Evolutionary conservation across 2,329 filamentous ascomycete species (phyloP), one percentile per base, ranked within the genome.

Genomic region (Ceratocystis colombiana): DNA sequence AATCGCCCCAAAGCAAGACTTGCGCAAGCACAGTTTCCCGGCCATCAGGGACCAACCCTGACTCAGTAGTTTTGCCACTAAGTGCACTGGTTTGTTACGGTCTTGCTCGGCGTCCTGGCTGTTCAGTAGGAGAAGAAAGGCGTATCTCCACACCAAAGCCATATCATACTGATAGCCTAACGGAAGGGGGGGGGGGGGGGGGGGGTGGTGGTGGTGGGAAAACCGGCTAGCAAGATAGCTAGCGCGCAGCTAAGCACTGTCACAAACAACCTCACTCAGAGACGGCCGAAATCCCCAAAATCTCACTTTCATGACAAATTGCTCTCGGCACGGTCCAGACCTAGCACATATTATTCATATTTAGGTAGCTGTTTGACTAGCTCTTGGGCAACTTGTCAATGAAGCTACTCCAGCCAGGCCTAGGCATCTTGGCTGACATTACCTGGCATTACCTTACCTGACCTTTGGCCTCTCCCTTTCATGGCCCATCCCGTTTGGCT

Each of bases 41-140:
- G 22, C 48, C 48, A 53, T 53, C 22, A 53, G 48, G 48, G 48
- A 53, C 48, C 48, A 28, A 53, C 48, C 48, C 48, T 53, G 22
- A 10, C 48, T 28, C 48, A 28, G 22, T 53, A 10, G 17, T 15
- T 37, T 15, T 33, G 17, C 55, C 33, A n/a, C 33, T 10, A 25
- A 5, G 8, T 12, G 55, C 7, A 2, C 7, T 28, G 25, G 10
- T 8, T 15, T 57, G 8, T 20, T 30, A 37, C 12, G 12, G 12
- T 33, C 55, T 57, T 57, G 25, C 25, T 30, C 20, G 53, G 53
- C 20, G 25, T 30, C 15, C 53, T 30, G 33, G 28, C 28, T 59
- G 22, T 12, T 33, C 0, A 8, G 22, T 33, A 17, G 3, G 50
- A 12, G 22, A 30, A 25, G 17, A n/a, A 33, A 8, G 28, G 3